Evolutionary conservation across 331 rosid species (phyloP).

Genomic region (Pyrus hybrid): DNA sequence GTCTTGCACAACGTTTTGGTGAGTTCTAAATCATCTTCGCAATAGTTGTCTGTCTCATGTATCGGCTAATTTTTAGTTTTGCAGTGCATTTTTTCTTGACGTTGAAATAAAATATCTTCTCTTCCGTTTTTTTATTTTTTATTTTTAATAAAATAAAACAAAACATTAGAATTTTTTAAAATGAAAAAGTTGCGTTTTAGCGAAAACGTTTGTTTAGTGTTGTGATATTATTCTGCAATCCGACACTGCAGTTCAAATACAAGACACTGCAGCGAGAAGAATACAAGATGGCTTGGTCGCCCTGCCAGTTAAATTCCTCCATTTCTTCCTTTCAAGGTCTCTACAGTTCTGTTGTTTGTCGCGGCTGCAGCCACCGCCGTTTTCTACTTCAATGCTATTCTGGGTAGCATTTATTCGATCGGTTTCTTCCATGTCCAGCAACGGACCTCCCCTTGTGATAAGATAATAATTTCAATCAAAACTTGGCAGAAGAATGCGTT

Average conservation of each 20-base stretch:
- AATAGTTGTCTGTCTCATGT: background rate
- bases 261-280: background rate
- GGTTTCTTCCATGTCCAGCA: conserved; percentile 6
- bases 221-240: background rate
- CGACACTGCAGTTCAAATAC: conserved; percentile 6
- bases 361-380: background rate
- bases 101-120: background rate
- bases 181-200: background rate
- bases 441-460: background rate
- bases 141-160: no score
- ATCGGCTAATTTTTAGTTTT: no score
- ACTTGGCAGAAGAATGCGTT: background rate
- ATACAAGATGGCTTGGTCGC: conserved; percentile 7
- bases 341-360: conserved; percentile 9
- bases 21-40: background rate
- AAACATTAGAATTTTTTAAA: no score
- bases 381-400: background rate
- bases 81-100: no score
- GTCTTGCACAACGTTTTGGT: background rate
- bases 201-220: background rate
- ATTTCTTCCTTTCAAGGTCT: conserved; percentile 20
- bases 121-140: background rate
- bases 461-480: background rate
- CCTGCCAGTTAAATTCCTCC: conserved; percentile 14
- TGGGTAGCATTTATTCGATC: conserved; percentile 16